Percentiles rank a stretch among this genome's conserved stretches.
Conservation (phyloP, 768 basidiomycete genomes). For the Tricholoma saponaceum region DNA sequence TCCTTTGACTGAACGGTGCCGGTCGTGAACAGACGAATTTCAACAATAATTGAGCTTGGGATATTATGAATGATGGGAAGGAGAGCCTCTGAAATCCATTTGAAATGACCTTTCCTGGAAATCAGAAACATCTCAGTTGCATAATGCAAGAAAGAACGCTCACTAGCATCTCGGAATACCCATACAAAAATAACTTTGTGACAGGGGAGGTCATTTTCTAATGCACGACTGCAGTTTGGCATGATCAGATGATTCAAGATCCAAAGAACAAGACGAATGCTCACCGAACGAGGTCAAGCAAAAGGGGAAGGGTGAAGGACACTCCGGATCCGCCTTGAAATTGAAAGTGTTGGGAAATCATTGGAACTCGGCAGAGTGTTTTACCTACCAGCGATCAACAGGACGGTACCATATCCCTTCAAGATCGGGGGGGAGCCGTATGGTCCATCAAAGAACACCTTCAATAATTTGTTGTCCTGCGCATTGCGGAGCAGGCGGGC, state of each 20-base stretch:
- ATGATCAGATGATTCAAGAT: neutral
- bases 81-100: slow-evolving; percentile 26
- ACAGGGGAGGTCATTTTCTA: neutral
- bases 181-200: slow-evolving; percentile 32
- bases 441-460: slow-evolving; percentile 50
- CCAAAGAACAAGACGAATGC: slow-evolving; percentile 9
- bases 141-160: neutral
- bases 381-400: slow-evolving; percentile 38
- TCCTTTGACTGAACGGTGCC: slow-evolving; percentile 4
- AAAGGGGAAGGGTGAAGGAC: slow-evolving; percentile 41
- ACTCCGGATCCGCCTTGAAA: slow-evolving; percentile 43
- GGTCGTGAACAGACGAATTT: slow-evolving; percentile 17
- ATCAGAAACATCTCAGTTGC: neutral
- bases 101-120: slow-evolving; percentile 19
- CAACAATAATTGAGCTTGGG: slow-evolving; percentile 1
- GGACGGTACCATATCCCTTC: slow-evolving; percentile 31
- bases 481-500: slow-evolving; percentile 34
- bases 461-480: slow-evolving; percentile 21
- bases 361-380: neutral
- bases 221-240: neutral
- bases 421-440: slow-evolving; percentile 37
- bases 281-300: slow-evolving; percentile 40
- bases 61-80: slow-evolving; percentile 6
- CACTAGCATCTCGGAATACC: slow-evolving; percentile 36
- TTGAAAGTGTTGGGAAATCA: too few species aligned